Percentiles rank a stretch among this genome's conserved stretches.
Conservation (phyloP, 2,329 filamentous ascomycete genomes). For the Colletotrichum lupini region DNA sequence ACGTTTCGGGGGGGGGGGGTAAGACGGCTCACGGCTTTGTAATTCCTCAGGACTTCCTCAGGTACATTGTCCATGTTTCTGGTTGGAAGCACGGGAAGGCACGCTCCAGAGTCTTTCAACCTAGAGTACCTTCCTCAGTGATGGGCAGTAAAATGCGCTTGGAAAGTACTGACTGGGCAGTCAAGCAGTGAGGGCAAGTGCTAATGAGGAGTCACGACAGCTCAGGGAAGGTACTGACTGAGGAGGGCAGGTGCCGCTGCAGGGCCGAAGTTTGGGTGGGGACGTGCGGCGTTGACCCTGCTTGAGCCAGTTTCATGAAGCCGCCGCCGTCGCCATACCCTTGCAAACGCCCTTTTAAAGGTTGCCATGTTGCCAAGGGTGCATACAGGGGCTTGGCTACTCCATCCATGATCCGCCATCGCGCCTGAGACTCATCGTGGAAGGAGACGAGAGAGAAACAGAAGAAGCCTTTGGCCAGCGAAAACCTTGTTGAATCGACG, state of each 20-base stretch:
- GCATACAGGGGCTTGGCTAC: neutral
- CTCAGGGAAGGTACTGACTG: neutral
- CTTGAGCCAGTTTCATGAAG: conserved; percentile 35
- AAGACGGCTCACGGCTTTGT: conserved; percentile 7
- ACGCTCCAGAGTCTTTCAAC: neutral
- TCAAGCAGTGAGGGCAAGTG: too few species aligned
- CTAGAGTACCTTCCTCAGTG: neutral
- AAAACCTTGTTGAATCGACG: neutral
- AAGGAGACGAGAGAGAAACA: neutral
- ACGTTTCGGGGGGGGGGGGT: neutral
- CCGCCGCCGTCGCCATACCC: conserved; percentile 25
- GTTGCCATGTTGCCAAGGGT: neutral
- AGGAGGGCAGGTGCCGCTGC: conserved; percentile 8
- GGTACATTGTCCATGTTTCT: conserved; percentile 14
- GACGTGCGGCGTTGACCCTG: conserved; percentile 24
- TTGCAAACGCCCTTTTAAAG: conserved; percentile 21
- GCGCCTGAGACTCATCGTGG: neutral
- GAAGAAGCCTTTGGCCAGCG: neutral
- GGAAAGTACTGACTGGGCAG: neutral
- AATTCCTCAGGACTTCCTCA: conserved; percentile 1
- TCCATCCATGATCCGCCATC: neutral
- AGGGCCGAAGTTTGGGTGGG: conserved; percentile 22
- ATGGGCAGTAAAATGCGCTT: neutral
- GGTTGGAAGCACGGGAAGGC: neutral
- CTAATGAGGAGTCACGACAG: too few species aligned